Percentiles rank a stretch among this genome's conserved stretches.
These are phyloP conservation scores for Platismatia glauca DNA, from an alignment of 495 filamentous ascomycete genomes.

Conservation along the genomic window DNA sequence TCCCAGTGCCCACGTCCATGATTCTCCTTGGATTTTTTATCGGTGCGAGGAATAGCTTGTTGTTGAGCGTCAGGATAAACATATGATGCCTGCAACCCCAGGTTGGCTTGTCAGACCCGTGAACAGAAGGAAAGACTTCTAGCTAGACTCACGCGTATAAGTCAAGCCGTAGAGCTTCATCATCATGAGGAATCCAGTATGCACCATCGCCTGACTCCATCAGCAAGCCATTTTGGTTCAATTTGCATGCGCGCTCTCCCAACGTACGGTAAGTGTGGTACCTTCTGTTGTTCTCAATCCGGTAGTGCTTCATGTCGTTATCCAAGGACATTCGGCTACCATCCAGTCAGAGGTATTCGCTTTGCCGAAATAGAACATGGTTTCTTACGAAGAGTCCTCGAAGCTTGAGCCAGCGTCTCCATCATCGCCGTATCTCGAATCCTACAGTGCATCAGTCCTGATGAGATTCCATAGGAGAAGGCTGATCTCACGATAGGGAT, in stretches of 20 bases:
- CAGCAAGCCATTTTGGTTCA: slow-evolving; percentile 4
- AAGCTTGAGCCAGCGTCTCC: slow-evolving; percentile 11
- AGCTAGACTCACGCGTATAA: slow-evolving; percentile 26
- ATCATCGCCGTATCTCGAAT: slow-evolving; percentile 19
- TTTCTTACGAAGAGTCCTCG: slow-evolving; percentile 21
- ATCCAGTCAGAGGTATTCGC: not conserved
- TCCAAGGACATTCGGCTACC: slow-evolving; percentile 21
- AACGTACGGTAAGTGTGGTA: slow-evolving; percentile 34
- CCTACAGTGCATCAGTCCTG: not conserved
- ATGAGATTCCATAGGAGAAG: not conserved
- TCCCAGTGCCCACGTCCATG: slow-evolving; percentile 23
- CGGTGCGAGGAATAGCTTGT: slow-evolving; percentile 24
- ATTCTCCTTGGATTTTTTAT: slow-evolving; percentile 19
- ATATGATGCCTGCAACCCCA: slow-evolving; percentile 34
- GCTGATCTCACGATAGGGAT: slow-evolving; percentile 20
- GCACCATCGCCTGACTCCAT: slow-evolving; percentile 24
- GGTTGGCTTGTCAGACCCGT: not conserved
- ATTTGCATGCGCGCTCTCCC: not conserved
- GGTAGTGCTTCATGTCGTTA: slow-evolving; percentile 25
- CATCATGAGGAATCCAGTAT: slow-evolving; percentile 34
- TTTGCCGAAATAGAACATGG: not conserved
- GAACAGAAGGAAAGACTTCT: not conserved
- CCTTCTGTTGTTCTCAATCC: slow-evolving; percentile 30
- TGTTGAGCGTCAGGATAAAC: slow-evolving; percentile 35
- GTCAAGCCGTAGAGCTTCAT: slow-evolving; percentile 28